Base-by-base conservation (phyloP, 2,329 filamentous ascomycete genomes). In the Exophiala alcalophila region DNA sequence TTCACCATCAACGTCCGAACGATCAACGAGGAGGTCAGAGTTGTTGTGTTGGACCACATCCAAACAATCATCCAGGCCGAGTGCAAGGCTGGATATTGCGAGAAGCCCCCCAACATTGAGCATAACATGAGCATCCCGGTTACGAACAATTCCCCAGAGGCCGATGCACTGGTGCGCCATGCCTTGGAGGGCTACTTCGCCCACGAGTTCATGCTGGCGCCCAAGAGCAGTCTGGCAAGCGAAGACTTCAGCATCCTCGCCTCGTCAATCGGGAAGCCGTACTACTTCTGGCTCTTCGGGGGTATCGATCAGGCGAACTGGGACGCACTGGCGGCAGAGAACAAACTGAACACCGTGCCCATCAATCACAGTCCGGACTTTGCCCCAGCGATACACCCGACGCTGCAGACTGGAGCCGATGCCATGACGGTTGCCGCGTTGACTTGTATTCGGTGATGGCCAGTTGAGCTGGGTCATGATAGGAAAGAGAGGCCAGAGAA, bases 181-280 rank as follows among this genome's bases (percentile, higher is more conserved):
- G 61, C 65, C 0, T 80, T 80, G 52, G 47, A 35, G 0, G 50
- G 54, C 4, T 67, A 75, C 49, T 80, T 80, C 50, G 60, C 57
- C 1, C 56, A 63, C 5, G 35, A 49, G 3, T 52, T 47, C 38
- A 29, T 53, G 16, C 31, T 50, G 6, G 35, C 50, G 10, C 28
- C 33, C 4, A 37, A 39, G 14, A 29, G 23, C 30, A 28, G 19
- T 15, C 30, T 43, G 12, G 49, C 36, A 0, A 74, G 69, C 26
- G 80, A 83, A 51, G 80, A 83, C 47, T 81, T 83, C 49, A 67
- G 70, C 0, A 72, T 72, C 20, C 54, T 83, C 26, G 78, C 71
- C 9, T 75, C 70, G 0, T 65, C 62, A 28, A 64, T 70, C 30
- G 68, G 64, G 3, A 61, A 64, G 48, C 78, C 77, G 6, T 69